phyloP scores from a whole-genome alignment of 2,329 filamentous ascomycete species.

The Beauveria medogensis region DNA sequence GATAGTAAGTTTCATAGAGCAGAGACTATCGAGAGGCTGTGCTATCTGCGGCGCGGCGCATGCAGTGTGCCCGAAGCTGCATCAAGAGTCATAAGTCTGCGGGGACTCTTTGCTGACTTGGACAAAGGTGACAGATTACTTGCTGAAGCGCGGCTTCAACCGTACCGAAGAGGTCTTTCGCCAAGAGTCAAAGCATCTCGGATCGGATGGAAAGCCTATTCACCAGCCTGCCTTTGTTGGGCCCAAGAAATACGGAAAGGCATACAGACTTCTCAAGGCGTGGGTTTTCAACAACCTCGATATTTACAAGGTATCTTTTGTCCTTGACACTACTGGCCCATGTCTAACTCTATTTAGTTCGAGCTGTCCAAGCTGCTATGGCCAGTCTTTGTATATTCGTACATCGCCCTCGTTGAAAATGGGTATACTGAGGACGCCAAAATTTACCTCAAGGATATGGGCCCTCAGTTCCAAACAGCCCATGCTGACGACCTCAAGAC shows the following conservation, averaged over 20 bases:
- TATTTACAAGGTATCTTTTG: conserved; percentile 68
- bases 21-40: conserved; percentile 15
- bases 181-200: conserved; percentile 78
- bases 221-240: conserved; percentile 60
- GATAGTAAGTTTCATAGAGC: conserved; percentile 60
- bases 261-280: conserved; percentile 63
- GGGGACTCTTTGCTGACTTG: conserved; percentile 13
- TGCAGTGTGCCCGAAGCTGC: not conserved
- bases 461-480: conserved; percentile 61
- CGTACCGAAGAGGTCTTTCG: conserved; percentile 88
- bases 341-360: conserved; percentile 45
- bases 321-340: conserved; percentile 8
- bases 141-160: conserved; percentile 90
- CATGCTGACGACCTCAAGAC: conserved; percentile 74
- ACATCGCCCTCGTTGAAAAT: conserved; percentile 67
- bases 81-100: not conserved
- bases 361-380: conserved; percentile 83
- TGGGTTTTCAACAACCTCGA: conserved; percentile 93
- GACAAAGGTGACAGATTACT: conserved; percentile 73
- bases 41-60: not conserved
- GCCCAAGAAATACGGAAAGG: conserved; percentile 68
- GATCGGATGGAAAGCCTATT: conserved; percentile 71
- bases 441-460: conserved; percentile 62
- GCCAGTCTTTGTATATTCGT: conserved; percentile 92
- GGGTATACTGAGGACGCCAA: conserved; percentile 66